Evolutionary conservation across 176 grass and related monocot species (phyloP).

Genomic region (Puccinellia tenuiflora): DNA sequence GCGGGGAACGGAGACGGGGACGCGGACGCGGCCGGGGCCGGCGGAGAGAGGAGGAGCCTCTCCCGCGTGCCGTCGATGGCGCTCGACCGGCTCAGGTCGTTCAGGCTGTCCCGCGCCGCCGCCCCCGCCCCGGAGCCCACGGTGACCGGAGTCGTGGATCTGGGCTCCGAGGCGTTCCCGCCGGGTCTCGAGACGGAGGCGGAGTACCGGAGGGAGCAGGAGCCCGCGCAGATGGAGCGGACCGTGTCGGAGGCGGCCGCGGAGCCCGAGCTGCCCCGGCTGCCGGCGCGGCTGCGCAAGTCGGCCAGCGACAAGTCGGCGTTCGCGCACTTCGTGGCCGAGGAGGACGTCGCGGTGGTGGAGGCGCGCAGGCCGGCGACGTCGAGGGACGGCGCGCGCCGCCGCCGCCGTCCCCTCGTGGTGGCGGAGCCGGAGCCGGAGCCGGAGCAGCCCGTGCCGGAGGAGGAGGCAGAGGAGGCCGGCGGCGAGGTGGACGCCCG

Average conservation of each 20-base stretch:
- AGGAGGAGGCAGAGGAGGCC: neutral
- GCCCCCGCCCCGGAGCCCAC: slow-evolving; percentile 4
- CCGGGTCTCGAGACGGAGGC: neutral
- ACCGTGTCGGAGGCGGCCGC: slow-evolving; percentile 51
- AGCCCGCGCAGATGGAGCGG: slow-evolving; percentile 37
- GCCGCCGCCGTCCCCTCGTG: neutral
- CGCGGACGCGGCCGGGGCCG: neutral
- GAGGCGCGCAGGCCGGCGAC: slow-evolving; percentile 23
- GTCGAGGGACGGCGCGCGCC: slow-evolving; percentile 11
- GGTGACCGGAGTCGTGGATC: slow-evolving; percentile 22
- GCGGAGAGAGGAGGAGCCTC: neutral
- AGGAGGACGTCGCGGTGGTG: neutral
- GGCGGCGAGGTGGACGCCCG: slow-evolving; percentile 58
- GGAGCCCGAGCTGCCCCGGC: slow-evolving; percentile 17
- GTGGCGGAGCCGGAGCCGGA: neutral
- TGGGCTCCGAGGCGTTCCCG: neutral
- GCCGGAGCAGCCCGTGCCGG: neutral
- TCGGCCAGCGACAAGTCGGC: slow-evolving; percentile 72
- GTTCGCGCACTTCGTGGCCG: slow-evolving; percentile 60
- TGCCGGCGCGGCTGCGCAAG: slow-evolving; percentile 60
- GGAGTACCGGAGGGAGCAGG: neutral
- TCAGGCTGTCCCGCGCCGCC: slow-evolving; percentile 43
- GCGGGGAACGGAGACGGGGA: neutral
- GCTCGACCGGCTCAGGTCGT: slow-evolving; percentile 67
- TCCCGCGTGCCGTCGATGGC: slow-evolving; percentile 63